Conservation (phyloP, 768 basidiomycete species). For the Russula sp. region DNA sequence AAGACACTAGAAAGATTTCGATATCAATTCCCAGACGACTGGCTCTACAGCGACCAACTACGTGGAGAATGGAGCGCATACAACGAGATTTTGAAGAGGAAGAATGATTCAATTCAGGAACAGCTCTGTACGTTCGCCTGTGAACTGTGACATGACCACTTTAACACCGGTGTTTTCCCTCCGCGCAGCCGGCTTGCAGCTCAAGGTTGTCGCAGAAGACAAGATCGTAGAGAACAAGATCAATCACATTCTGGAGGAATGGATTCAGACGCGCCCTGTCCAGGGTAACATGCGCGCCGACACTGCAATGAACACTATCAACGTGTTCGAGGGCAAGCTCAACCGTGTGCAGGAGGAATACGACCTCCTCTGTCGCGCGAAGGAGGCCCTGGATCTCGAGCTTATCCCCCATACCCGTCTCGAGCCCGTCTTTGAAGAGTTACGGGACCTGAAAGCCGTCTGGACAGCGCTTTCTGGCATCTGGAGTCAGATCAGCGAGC, state of each 20-base stretch:
- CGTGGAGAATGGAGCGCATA: constrained; percentile 98
- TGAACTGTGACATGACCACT: background rate
- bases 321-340: constrained; percentile 89
- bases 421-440: constrained; percentile 90
- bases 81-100: constrained; percentile 94
- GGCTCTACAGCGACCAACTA: constrained; percentile 97
- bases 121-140: constrained; percentile 69
- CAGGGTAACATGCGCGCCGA: constrained; percentile 96
- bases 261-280: constrained; percentile 94
- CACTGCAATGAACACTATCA: constrained; percentile 93
- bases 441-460: constrained; percentile 94
- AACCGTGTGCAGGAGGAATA: constrained; percentile 90
- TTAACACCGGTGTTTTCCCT: background rate
- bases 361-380: constrained; percentile 91
- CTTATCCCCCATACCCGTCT: constrained; percentile 84
- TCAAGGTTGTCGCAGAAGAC: constrained; percentile 99
- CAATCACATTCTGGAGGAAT: constrained; percentile 81
- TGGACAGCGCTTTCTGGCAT: constrained; percentile 98
- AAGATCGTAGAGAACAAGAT: constrained; percentile 97
- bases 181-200: constrained; percentile 79
- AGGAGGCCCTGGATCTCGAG: constrained; percentile 94
- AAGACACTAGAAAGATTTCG: constrained; percentile 95
- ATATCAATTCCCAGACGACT: constrained; percentile 95
- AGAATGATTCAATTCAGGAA: constrained; percentile 98
- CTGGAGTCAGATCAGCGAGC: constrained; percentile 87